These are phyloP conservation scores for Paracamarosporium sp. DNA, from an alignment of 2,329 filamentous ascomycete genomes.

Conservation along the genomic window DNA sequence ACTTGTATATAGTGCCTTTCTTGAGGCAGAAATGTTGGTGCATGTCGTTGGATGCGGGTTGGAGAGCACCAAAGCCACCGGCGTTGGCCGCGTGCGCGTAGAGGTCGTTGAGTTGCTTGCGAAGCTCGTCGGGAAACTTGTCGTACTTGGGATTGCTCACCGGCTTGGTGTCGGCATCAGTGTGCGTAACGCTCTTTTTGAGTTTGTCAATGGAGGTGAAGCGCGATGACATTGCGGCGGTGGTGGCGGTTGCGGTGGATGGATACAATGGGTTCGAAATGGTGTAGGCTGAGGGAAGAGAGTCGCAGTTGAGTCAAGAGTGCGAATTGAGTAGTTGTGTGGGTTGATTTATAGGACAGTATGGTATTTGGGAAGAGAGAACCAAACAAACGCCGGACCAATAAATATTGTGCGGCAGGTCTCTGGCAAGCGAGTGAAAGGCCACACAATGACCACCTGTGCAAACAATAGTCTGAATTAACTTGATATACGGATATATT, in stretches of 20 bases:
- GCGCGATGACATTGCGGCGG: not conserved
- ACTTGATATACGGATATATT: too few species aligned
- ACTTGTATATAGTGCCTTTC: not conserved
- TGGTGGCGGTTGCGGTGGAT: not conserved
- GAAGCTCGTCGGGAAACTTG: not conserved
- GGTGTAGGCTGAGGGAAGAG: not conserved
- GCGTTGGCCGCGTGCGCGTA: not conserved
- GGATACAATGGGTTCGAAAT: not conserved
- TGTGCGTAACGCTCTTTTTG: not conserved
- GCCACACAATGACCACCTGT: too few species aligned
- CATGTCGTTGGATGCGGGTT: not conserved
- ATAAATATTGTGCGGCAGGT: too few species aligned
- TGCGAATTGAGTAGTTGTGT: too few species aligned
- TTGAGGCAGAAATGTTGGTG: not conserved
- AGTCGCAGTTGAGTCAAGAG: not conserved
- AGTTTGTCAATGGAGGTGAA: not conserved
- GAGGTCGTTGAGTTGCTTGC: not conserved
- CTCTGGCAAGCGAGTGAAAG: too few species aligned
- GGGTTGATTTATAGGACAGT: too few species aligned
- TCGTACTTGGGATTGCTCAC: not conserved
- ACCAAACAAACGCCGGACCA: too few species aligned
- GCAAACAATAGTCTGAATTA: too few species aligned
- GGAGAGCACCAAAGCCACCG: not conserved
- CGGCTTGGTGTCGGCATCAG: not conserved
- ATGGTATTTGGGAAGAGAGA: too few species aligned